Evolutionary conservation across 1,284 basidiomycete species (phyloP), one percentile per base, ranked within the genome.

Genomic region (Rugosomyces carneus): DNA sequence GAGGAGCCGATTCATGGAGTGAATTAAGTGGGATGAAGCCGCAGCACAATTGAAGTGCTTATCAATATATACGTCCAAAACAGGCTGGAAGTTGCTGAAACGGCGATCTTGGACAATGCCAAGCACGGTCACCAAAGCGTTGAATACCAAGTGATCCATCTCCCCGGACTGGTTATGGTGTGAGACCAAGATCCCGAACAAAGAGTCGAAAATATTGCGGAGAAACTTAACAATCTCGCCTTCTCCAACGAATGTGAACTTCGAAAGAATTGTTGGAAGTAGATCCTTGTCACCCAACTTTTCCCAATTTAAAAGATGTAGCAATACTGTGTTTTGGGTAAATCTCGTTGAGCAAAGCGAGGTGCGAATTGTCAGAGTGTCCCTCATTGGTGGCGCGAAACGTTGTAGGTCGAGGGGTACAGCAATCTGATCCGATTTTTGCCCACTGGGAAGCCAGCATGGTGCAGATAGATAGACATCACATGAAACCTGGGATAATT

Each of bases 221-320:
- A 98, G 72, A 66, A 96, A 97, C 64, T 97, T 97, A 65, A 95
- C 89, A 42, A 98, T 93, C 66, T 94, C 91, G 5, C 87, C 84
- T 62, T 93, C 91, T 9, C 88, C 85, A 5, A 96, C 92, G 59
- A 95, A 97, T 1, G 88, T 87, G 65, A 98, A 93, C 64, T 91
- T 84, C 55, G 78, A 78, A 44, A 99, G 75, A 10, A 90, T 81
- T 1, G 80, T 78, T 11, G 81, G 75, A 20, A 97, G 74, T 9
- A 81, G 64, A 6, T 82, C 78, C 47, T 78, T 74, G 57, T 93
- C 84, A 0, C 63, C 60, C 18, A 84, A 63, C 39, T 76, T 71
- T 59, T 93, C 84, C 93, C 94, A 98, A 53, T 83, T 82, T 48
- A 98, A 73, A 38, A 97, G 68, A 49, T 81, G 81, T 42, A 94